phyloP scores from a whole-genome alignment of 768 basidiomycete genomes.

The Brasilioporus rufonigricans region DNA sequence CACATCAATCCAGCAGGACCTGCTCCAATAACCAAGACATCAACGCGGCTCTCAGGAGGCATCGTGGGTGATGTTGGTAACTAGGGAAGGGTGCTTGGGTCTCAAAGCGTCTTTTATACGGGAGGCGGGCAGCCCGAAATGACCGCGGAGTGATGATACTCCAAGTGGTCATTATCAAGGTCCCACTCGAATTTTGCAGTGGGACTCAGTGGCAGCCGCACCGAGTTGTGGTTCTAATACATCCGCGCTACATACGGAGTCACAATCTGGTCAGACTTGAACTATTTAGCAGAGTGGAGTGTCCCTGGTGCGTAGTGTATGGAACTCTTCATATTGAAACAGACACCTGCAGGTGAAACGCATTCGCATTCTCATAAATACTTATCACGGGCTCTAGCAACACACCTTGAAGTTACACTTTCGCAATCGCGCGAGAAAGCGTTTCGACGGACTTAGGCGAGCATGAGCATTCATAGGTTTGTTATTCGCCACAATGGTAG shows the following conservation, averaged over 20 bases:
- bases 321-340: background rate
- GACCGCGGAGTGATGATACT: too few relatives aligned
- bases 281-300: background rate
- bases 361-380: too few relatives aligned
- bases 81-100: background rate
- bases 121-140: background rate
- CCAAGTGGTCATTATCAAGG: background rate
- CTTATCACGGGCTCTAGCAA: too few relatives aligned
- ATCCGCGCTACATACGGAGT: background rate
- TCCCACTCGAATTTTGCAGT: too few relatives aligned
- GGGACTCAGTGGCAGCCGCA: too few relatives aligned
- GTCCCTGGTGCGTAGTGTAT: background rate
- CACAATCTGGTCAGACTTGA: background rate
- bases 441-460: too few relatives aligned
- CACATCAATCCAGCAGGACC: constrained; percentile 66
- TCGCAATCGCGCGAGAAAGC: too few relatives aligned
- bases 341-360: too few relatives aligned
- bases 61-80: constrained; percentile 4
- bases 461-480: too few relatives aligned
- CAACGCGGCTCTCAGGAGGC: constrained; percentile 33
- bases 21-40: constrained; percentile 49
- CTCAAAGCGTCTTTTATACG: background rate
- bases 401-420: too few relatives aligned
- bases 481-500: too few relatives aligned
- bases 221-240: background rate